Base-by-base conservation (phyloP, 2,329 filamentous ascomycete genomes). In the Penicillium paneum region DNA sequence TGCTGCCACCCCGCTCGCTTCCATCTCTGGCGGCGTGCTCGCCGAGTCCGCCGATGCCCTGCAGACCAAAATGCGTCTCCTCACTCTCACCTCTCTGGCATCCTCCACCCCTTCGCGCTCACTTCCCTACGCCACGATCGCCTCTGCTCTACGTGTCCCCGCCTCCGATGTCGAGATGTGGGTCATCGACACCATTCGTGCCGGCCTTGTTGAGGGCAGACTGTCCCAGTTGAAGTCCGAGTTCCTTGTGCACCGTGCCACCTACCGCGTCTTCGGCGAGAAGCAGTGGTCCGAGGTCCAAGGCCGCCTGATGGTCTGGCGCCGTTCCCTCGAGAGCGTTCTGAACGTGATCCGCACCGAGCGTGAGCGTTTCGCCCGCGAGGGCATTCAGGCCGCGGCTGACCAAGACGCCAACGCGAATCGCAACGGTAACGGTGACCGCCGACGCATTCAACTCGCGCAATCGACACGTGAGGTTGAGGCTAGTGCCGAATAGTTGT, bases 271-370 rank as follows among this genome's bases (percentile, higher is more conserved):
- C 51, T 99, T 99, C 70, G 91, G 91, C 65, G 91, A 96, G 80
- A 95, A 95, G 82, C 94, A 99, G 80, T 99, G 95, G 91, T 86
- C 89, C 65, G 93, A 99, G 80, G 88, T 99, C 50, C 89, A 91
- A 57, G 90, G 89, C 60, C 84, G 93, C 59, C 80, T 99, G 67
- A 92, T 96, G 77, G 89, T 91, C 74, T 97, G 93, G 93, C 87
- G 89, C 74, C 82, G 84, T 65, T 93, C 90, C 65, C 79, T 97
- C 67, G 83, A 85, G 70, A 85, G 84, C 63, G 91, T 99, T 17
- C 79, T 95, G 64, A 79, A 81, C 52, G 90, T 94, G 42, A 83
- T 97, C 63, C 84, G 87, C 68, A 80, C 84, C 71, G 90, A 96
- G 79, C 88, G 95, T 80, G 81, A 87, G 76, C 87, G 89, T 67